Conservation (phyloP, 129 eudicot species). For the Sambucus nigra region DNA sequence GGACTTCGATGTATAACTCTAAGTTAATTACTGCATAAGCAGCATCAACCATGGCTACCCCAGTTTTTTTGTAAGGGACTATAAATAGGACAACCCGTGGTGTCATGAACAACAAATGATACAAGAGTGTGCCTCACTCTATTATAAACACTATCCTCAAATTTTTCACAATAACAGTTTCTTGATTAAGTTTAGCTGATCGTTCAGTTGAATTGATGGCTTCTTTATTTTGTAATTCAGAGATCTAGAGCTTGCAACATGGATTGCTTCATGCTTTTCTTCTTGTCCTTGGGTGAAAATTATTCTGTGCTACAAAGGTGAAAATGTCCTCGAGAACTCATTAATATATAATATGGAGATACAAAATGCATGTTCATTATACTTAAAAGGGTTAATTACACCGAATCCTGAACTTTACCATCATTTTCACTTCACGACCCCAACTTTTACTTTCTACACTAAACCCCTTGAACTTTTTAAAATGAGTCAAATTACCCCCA, state of each 20-base stretch:
- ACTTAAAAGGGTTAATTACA: no score
- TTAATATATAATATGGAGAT: no score
- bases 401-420: no score
- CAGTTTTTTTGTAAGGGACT: constrained; percentile 45
- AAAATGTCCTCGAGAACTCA: no score
- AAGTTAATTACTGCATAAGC: constrained; percentile 39
- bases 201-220: constrained; percentile 32
- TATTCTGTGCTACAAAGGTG: no score
- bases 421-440: no score
- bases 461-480: no score
- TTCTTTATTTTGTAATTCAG: constrained; percentile 32
- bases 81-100: constrained; percentile 42
- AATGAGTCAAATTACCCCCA: no score
- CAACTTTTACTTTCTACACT: no score
- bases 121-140: constrained; percentile 34
- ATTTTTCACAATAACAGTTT: constrained; percentile 39
- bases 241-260: constrained; percentile 51
- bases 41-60: constrained; percentile 40
- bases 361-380: no score
- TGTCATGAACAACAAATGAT: constrained; percentile 40
- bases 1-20: constrained; percentile 33
- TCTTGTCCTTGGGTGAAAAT: constrained; percentile 39
- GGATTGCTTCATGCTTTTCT: constrained; percentile 30
- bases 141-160: constrained; percentile 34
- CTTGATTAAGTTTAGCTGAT: constrained; percentile 33